Percentiles rank a stretch among this genome's conserved stretches.
phyloP scores from a whole-genome alignment of 768 basidiomycete genomes.

The Suillus tomentosus region DNA sequence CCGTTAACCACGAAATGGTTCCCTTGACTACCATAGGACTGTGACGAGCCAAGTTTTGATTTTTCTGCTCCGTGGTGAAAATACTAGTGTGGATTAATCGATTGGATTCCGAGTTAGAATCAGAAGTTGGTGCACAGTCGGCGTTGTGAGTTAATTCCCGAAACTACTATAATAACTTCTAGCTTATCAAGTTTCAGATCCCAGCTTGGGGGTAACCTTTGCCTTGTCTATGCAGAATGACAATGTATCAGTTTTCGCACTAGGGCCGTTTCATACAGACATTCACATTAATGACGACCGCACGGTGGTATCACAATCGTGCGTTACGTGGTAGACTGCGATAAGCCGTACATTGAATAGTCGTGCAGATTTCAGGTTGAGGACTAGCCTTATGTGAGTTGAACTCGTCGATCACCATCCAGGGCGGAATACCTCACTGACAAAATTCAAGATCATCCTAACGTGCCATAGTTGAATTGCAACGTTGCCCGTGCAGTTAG shows the following conservation, averaged over 20 bases:
- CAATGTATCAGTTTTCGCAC: not conserved
- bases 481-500: not conserved
- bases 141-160: not conserved
- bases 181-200: not conserved
- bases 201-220: not conserved
- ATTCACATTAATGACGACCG: not conserved
- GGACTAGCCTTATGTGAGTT: too few relatives aligned
- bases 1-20: not conserved
- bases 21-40: not conserved
- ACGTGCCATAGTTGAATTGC: not conserved
- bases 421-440: not conserved
- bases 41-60: not conserved
- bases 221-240: not conserved
- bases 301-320: not conserved
- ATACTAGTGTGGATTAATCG: not conserved
- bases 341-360: not conserved
- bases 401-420: not conserved
- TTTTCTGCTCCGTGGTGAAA: not conserved
- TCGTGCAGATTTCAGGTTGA: not conserved
- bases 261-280: not conserved
- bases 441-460: not conserved
- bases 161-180: not conserved
- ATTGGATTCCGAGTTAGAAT: not conserved
- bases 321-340: not conserved
- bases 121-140: not conserved